Evolutionary conservation across 108 stramenopile species (phyloP).

Genomic region (Nitzschia sp.): DNA sequence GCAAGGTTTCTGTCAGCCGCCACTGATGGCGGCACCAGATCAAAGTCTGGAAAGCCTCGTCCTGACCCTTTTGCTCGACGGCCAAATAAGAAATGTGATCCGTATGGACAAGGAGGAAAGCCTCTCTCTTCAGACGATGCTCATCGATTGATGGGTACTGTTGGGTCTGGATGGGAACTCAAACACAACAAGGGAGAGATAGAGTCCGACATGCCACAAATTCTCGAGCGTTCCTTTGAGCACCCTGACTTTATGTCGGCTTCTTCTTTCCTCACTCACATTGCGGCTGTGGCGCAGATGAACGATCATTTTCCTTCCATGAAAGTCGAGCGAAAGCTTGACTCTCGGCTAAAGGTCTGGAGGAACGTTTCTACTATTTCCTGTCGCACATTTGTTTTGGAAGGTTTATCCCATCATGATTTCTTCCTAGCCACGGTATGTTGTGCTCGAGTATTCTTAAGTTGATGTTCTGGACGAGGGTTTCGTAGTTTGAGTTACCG

Average conservation of each 20-base stretch:
- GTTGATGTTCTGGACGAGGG: too few species aligned
- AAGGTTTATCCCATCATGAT: slow-evolving; percentile 56
- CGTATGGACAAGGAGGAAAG: slow-evolving; percentile 65
- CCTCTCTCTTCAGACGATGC: slow-evolving; percentile 42
- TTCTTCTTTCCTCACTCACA: slow-evolving; percentile 38
- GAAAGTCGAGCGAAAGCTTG: slow-evolving; percentile 35
- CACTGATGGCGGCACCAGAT: too few species aligned
- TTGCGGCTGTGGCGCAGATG: slow-evolving; percentile 60
- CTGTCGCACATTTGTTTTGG: slow-evolving; percentile 48
- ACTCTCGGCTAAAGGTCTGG: slow-evolving; percentile 40
- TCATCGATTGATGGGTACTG: slow-evolving; percentile 20
- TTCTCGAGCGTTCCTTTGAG: slow-evolving; percentile 30
- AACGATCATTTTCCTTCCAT: slow-evolving; percentile 56
- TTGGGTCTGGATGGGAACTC: slow-evolving; percentile 45
- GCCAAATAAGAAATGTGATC: slow-evolving; percentile 59
- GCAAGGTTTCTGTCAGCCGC: too few species aligned
- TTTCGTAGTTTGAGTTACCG: background rate
- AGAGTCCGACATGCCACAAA: slow-evolving; percentile 10
- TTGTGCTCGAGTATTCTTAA: background rate
- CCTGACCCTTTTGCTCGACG: slow-evolving; percentile 64
- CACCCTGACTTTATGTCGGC: slow-evolving; percentile 51
- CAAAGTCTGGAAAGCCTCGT: background rate
- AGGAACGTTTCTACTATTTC: slow-evolving; percentile 34
- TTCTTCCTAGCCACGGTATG: slow-evolving; percentile 60
- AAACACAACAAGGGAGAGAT: background rate